Evolutionary conservation across 2,329 filamentous ascomycete genomes (phyloP), one percentile per base, ranked within the genome.

Genomic region (Claviceps paspali): DNA sequence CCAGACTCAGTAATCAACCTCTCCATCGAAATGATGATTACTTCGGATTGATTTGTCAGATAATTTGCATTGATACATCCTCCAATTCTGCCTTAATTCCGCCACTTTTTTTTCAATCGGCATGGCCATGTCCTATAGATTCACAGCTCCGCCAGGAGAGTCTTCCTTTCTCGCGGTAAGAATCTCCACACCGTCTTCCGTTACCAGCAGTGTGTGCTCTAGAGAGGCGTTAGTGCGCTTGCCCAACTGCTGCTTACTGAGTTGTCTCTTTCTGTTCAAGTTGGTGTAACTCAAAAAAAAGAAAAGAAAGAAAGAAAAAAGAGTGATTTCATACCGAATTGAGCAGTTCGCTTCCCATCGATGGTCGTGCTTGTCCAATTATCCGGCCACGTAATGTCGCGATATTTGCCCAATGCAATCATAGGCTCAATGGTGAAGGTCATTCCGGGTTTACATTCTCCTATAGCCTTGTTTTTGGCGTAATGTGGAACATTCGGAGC

Each of bases 351-450:
- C 59, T 81, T 82, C 35, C 91, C 91, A 55, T 98, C 91, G 39
- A 79, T 73, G 0, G 91, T 98, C 5, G 84, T 83, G 59, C 86
- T 94, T 1, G 91, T 98, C 91, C 91, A 98, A 64, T 96, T 85
- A 56, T 98, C 91, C 0, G 91, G 91, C 91, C 91, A 98, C 0
- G 86, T 96, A 56, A 91, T 81, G 54, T 98, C 91, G 44, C 76
- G 76, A 60, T 94, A 83, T 43, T 83, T 87, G 41, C 91, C 91
- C 38, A 95, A 60, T 29, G 85, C 86, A 55, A 98, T 87, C 91
- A 98, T 98, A 12, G 91, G 91, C 63, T 98, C 91, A 43, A 98
- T 98, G 1, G 91, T 98, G 52, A 98, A 98, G 45, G 86, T 94
- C 86, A 96, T 95, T 38, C 91, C 91, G 0, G 84, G 79, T 64